Percentiles rank a stretch among this genome's conserved stretches.
Conservation (phyloP, 495 filamentous ascomycete genomes). For the Talaromyces proteolyticus region DNA sequence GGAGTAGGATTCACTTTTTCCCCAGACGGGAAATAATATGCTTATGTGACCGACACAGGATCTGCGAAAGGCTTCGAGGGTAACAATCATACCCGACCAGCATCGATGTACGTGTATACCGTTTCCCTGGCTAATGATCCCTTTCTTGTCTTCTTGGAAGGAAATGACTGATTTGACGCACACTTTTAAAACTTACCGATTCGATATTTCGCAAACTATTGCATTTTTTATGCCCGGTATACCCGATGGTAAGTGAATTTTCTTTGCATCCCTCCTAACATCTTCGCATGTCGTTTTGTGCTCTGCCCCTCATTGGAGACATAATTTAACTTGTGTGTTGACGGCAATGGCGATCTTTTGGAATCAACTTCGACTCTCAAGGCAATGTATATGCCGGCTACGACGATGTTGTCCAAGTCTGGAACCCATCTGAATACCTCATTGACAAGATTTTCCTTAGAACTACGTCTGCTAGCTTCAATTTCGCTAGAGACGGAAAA, state of each 20-base stretch:
- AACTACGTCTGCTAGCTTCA: slow-evolving; percentile 44
- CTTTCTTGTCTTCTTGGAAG: too few relatives aligned
- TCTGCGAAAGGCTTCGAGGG: slow-evolving; percentile 15
- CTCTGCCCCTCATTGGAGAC: background rate
- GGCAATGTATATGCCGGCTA: slow-evolving; percentile 42
- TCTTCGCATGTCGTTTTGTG: background rate
- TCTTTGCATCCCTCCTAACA: background rate
- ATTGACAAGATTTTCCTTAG: slow-evolving; percentile 45
- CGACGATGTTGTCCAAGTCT: slow-evolving; percentile 39
- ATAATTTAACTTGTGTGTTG: background rate
- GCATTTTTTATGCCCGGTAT: slow-evolving; percentile 17
- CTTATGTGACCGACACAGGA: slow-evolving; percentile 41
- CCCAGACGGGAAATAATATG: slow-evolving; percentile 30
- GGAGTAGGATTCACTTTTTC: slow-evolving; percentile 33
- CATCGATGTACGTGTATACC: slow-evolving; percentile 14
- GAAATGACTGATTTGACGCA: background rate
- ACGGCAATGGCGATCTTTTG: slow-evolving; percentile 4
- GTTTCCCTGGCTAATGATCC: background rate
- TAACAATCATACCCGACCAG: slow-evolving; percentile 9
- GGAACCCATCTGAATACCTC: slow-evolving; percentile 31
- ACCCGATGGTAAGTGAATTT: slow-evolving; percentile 25
- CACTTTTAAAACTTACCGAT: slow-evolving; percentile 17
- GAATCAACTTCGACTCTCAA: slow-evolving; percentile 35
- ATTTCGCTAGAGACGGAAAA: slow-evolving; percentile 47
- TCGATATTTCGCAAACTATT: slow-evolving; percentile 13